Conservation (phyloP, 2,329 filamentous ascomycete genomes). For the Colletotrichum tabaci region DNA sequence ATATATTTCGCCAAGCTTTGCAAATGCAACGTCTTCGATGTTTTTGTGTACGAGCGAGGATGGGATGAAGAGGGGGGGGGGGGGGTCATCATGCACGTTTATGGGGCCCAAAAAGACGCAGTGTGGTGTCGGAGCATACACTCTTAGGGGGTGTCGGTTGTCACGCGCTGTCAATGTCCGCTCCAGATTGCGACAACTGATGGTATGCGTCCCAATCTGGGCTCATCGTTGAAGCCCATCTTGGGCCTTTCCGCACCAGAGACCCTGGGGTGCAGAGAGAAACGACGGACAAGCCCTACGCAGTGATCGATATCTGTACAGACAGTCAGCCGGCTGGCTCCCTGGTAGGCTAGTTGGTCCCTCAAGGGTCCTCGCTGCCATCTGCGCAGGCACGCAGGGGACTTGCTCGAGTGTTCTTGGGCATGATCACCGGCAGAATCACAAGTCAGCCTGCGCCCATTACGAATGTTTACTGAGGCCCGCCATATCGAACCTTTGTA, state of each 20-base stretch:
- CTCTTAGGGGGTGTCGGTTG: conserved; percentile 23
- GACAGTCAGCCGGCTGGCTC: conserved; percentile 2
- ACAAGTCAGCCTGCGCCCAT: not conserved
- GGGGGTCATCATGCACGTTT: conserved; percentile 25
- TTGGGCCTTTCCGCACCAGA: conserved; percentile 23
- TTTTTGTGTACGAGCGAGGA: conserved; percentile 6
- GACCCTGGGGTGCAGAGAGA: conserved; percentile 32
- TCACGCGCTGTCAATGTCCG: conserved; percentile 27
- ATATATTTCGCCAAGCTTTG: conserved; percentile 34
- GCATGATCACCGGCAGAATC: not conserved
- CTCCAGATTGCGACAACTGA: conserved; percentile 22
- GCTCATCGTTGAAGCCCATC: conserved; percentile 17
- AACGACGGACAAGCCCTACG: conserved; percentile 23
- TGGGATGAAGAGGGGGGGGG: conserved; percentile 15
- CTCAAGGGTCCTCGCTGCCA: conserved; percentile 27
- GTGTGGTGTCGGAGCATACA: conserved; percentile 38
- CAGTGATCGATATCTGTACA: conserved; percentile 22
- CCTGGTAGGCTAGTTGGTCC: conserved; percentile 1
- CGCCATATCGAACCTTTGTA: not conserved
- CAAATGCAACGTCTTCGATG: conserved; percentile 17
- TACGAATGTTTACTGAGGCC: not conserved
- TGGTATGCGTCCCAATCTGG: conserved; percentile 34
- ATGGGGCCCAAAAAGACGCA: conserved; percentile 21
- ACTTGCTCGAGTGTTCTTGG: conserved; percentile 4
- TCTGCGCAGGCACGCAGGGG: not conserved